These are phyloP conservation scores for Metschnikowia noctiluminum DNA, from an alignment of 805 yeast species.

Conservation along the genomic window DNA sequence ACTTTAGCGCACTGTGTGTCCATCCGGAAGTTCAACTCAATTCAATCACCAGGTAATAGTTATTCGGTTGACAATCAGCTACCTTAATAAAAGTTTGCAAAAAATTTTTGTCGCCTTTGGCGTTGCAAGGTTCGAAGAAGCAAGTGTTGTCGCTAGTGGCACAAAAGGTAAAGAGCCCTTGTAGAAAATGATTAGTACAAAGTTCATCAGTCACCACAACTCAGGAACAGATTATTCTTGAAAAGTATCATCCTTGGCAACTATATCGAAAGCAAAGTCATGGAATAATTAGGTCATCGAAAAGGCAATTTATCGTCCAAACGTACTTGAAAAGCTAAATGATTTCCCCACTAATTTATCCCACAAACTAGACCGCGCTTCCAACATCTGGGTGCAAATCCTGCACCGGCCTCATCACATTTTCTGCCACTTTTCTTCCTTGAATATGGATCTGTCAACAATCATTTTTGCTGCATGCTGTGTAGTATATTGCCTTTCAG, in stretches of 20 bases:
- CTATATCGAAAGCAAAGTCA: too few relatives aligned
- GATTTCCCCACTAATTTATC: background rate
- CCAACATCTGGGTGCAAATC: slow-evolving; percentile 18
- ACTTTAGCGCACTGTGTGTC: background rate
- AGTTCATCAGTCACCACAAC: too few relatives aligned
- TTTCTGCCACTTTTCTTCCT: slow-evolving; percentile 16
- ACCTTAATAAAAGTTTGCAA: too few relatives aligned
- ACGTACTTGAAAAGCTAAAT: slow-evolving; percentile 6
- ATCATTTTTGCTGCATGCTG: slow-evolving; percentile 22
- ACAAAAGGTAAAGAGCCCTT: too few relatives aligned
- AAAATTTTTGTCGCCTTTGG: background rate
- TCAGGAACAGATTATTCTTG: too few relatives aligned
- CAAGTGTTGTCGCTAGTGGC: background rate
- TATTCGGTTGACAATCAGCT: too few relatives aligned
- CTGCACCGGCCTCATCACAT: slow-evolving; percentile 20
- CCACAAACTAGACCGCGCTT: background rate
- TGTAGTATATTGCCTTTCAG: slow-evolving; percentile 32
- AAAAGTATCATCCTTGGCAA: too few relatives aligned
- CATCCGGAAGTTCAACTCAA: background rate
- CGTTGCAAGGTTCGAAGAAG: background rate
- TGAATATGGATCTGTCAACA: slow-evolving; percentile 14
- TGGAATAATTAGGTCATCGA: too few relatives aligned
- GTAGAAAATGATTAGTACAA: too few relatives aligned
- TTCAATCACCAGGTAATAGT: background rate
- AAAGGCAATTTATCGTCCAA: background rate